These are phyloP conservation scores for Tetraselmis chui DNA, from an alignment of 139 green algal genomes.

Conservation along the genomic window DNA sequence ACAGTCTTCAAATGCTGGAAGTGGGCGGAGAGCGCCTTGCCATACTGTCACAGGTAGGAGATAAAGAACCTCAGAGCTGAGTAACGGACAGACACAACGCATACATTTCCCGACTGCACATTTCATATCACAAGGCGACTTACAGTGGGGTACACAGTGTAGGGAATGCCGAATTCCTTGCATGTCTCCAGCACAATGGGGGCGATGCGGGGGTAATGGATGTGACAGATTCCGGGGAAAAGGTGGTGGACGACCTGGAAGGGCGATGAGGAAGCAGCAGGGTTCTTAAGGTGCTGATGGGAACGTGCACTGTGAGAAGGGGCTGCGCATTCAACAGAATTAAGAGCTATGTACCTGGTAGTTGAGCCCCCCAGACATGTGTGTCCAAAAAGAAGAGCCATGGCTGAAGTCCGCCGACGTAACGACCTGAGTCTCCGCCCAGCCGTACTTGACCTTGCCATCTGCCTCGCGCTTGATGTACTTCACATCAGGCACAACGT, in stretches of 20 bases:
- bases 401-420: slow-evolving; percentile 58
- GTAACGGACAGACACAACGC: background rate
- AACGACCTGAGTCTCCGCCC: slow-evolving; percentile 45
- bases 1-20: slow-evolving; percentile 37
- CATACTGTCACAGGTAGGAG: slow-evolving; percentile 18
- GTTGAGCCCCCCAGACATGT: slow-evolving; percentile 64
- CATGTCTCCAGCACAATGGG: slow-evolving; percentile 30
- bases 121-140: background rate
- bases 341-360: no score
- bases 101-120: background rate
- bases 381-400: slow-evolving; percentile 58
- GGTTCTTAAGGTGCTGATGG: no score
- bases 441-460: slow-evolving; percentile 27
- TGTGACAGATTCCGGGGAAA: slow-evolving; percentile 46
- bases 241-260: slow-evolving; percentile 41
- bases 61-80: background rate
- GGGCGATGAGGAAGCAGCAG: background rate
- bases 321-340: no score
- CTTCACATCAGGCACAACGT: slow-evolving; percentile 45
- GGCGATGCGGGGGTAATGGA: slow-evolving; percentile 34
- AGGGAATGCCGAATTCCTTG: slow-evolving; percentile 34
- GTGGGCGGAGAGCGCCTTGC: slow-evolving; percentile 25
- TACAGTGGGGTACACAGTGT: slow-evolving; percentile 27
- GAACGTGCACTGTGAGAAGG: no score
- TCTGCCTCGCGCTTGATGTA: slow-evolving; percentile 26